phyloP scores from a whole-genome alignment of 352 stramenopile genomes.

The Phytophthora pisi region DNA sequence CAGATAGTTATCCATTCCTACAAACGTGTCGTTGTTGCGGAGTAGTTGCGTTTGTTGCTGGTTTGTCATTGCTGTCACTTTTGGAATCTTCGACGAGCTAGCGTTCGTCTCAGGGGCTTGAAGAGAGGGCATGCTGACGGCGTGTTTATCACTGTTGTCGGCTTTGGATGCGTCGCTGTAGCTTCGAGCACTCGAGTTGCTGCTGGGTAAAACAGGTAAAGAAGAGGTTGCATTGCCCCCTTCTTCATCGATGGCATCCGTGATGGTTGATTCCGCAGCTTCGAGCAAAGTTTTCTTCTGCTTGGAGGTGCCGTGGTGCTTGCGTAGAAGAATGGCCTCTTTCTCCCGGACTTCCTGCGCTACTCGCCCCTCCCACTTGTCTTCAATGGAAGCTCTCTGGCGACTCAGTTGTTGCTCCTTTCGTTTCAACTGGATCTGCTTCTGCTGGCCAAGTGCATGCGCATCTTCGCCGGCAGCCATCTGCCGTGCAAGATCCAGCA shows the following conservation, averaged over 20 bases:
- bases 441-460: conserved; percentile 24
- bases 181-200: conserved; percentile 7
- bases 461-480: conserved; percentile 27
- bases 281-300: not conserved
- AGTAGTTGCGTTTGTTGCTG: conserved; percentile 32
- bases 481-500: conserved; percentile 78
- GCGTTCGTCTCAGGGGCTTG: conserved; percentile 18
- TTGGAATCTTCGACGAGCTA: conserved; percentile 4
- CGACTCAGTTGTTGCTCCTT: conserved; percentile 23
- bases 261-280: not conserved
- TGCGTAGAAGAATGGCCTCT: conserved; percentile 40
- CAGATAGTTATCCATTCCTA: conserved; percentile 69
- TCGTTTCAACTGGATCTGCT: conserved; percentile 29
- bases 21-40: conserved; percentile 29
- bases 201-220: conserved; percentile 21
- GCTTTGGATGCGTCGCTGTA: conserved; percentile 3
- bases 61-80: not conserved
- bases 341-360: conserved; percentile 53
- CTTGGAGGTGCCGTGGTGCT: conserved; percentile 8
- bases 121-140: conserved; percentile 26
- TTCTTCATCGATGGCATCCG: not conserved
- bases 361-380: conserved; percentile 54
- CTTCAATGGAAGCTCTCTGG: conserved; percentile 34
- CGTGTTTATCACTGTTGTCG: conserved; percentile 2
- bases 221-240: not conserved